A percentile compares a stretch with the other conserved stretches of the same genome.
Conservation (phyloP, 129 eudicot species). For the Ambrosia trifida region DNA sequence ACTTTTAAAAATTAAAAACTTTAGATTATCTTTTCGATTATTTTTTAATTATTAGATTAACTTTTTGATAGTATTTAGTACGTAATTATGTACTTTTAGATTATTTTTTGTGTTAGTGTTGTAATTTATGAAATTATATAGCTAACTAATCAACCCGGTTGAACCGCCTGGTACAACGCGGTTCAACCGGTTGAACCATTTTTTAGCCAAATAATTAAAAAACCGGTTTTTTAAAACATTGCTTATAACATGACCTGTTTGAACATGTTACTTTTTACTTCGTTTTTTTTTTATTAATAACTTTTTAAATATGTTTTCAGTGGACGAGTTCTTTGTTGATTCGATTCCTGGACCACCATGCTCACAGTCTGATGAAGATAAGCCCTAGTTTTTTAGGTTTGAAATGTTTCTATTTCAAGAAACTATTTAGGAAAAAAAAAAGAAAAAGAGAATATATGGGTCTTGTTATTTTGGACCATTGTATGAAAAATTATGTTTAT, state of each 20-base stretch:
- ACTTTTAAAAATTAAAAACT: no score
- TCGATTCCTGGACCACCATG: conserved; percentile 50
- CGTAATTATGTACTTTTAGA: no score
- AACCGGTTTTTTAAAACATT: no score
- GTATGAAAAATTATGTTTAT: conserved; percentile 18
- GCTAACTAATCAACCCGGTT: no score
- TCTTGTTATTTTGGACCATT: conserved; percentile 24
- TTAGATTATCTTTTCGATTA: no score
- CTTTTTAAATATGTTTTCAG: conserved; percentile 35
- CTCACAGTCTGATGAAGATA: conserved; percentile 47
- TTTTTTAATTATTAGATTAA: no score
- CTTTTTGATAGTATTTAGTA: no score
- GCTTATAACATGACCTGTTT: not conserved
- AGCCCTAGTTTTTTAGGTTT: conserved; percentile 26
- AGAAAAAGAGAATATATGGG: conserved; percentile 16
- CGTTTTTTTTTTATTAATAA: not conserved
- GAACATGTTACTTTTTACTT: not conserved
- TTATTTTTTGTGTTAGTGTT: no score
- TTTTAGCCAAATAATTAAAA: no score
- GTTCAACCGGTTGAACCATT: no score
- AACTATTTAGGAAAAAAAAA: conserved; percentile 27
- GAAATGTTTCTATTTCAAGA: conserved; percentile 20
- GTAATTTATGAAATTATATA: no score
- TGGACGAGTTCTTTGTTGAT: conserved; percentile 77
- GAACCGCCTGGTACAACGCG: no score